These are phyloP conservation scores for Cadophora sp. DNA, from an alignment of 2,329 filamentous ascomycete species.

Conservation along the genomic window DNA sequence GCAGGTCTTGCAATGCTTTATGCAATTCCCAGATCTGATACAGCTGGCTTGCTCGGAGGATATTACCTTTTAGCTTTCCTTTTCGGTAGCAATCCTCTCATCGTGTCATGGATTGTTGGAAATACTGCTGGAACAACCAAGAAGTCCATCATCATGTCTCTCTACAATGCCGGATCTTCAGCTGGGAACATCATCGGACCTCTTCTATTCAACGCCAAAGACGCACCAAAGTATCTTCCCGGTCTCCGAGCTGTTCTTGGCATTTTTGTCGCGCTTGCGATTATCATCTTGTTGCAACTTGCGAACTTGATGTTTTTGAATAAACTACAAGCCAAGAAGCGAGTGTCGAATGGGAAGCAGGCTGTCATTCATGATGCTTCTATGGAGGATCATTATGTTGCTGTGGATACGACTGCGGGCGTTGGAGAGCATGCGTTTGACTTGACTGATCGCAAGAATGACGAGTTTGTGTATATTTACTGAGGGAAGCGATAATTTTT, in stretches of 20 bases:
- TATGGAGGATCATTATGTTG: slow-evolving; percentile 61
- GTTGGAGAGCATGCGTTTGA: slow-evolving; percentile 62
- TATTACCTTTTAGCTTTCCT: slow-evolving; percentile 73
- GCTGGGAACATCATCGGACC: slow-evolving; percentile 73
- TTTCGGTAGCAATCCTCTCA: slow-evolving; percentile 69
- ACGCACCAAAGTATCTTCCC: slow-evolving; percentile 64
- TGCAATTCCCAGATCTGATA: slow-evolving; percentile 54
- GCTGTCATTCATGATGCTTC: slow-evolving; percentile 64
- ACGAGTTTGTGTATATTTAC: slow-evolving; percentile 72
- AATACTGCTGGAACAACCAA: slow-evolving; percentile 74
- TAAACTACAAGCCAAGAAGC: slow-evolving; percentile 58
- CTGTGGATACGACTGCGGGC: slow-evolving; percentile 44
- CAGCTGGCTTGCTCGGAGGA: slow-evolving; percentile 58
- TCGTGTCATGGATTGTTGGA: slow-evolving; percentile 72
- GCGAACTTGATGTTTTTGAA: slow-evolving; percentile 63
- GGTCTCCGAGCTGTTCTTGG: slow-evolving; percentile 62
- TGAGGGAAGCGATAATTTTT: slow-evolving; percentile 36
- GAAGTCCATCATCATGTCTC: slow-evolving; percentile 67
- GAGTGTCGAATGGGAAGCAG: slow-evolving; percentile 65
- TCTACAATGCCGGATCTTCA: slow-evolving; percentile 67
- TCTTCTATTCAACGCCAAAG: slow-evolving; percentile 62
- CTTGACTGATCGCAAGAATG: slow-evolving; percentile 69
- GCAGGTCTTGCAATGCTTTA: slow-evolving; percentile 65
- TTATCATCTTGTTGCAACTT: slow-evolving; percentile 59
- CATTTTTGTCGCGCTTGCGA: slow-evolving; percentile 60